These are phyloP conservation scores for Asterochloris erici DNA, from an alignment of 139 green algal species.

Conservation along the genomic window DNA sequence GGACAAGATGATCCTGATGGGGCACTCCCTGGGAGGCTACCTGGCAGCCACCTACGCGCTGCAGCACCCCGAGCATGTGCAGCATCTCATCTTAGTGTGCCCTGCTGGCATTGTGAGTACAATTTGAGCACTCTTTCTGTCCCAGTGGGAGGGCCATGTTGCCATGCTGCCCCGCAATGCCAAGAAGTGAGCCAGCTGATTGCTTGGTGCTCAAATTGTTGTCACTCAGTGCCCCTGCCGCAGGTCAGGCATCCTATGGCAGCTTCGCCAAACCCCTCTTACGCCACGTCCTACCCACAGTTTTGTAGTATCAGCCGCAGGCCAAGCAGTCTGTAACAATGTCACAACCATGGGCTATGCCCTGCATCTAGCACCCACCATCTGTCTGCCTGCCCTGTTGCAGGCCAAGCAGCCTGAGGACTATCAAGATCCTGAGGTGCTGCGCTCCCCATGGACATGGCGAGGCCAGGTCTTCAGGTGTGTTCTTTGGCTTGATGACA, in stretches of 20 bases:
- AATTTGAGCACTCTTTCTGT: background rate
- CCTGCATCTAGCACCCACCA: no score
- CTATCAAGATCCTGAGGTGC: constrained; percentile 40
- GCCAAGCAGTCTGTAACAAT: no score
- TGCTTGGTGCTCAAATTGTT: no score
- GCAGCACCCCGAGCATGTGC: constrained; percentile 72
- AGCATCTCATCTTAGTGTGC: constrained; percentile 85
- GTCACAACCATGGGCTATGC: no score
- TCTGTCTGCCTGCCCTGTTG: background rate
- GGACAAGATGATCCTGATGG: constrained; percentile 70
- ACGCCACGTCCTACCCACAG: no score
- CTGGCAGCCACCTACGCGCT: constrained; percentile 78
- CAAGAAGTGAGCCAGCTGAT: no score
- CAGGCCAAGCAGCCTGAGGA: constrained; percentile 54
- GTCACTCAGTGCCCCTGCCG: no score
- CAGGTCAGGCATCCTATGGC: no score
- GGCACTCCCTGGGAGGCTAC: constrained; percentile 81
- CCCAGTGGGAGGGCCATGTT: no score
- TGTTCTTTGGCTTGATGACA: background rate
- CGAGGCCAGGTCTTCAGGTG: constrained; percentile 38
- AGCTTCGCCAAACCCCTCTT: no score
- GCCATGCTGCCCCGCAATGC: no score
- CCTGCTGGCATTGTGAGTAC: constrained; percentile 73
- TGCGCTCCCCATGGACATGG: constrained; percentile 36
- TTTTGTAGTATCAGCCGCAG: no score